Percentiles rank a stretch among this genome's conserved stretches.
Evolutionary conservation across 306 rosid genomes (phyloP).

Genomic region (Pyrus betulifolia): DNA sequence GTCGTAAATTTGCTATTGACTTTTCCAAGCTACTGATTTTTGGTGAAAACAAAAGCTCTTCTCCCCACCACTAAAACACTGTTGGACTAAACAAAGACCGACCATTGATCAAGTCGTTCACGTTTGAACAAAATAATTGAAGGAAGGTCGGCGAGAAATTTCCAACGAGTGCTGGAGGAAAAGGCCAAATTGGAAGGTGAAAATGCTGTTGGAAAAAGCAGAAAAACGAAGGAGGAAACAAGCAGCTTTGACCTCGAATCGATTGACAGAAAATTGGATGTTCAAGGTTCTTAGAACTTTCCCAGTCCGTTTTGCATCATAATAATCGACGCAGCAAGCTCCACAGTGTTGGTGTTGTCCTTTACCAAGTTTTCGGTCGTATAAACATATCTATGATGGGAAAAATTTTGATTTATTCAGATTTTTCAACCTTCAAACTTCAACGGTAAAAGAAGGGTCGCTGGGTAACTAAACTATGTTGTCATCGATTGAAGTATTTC

Average conservation of each 20-base stretch:
- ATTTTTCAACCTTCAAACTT: no score
- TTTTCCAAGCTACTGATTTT: background rate
- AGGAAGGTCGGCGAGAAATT: background rate
- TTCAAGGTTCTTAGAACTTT: conserved; percentile 8
- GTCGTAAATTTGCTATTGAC: background rate
- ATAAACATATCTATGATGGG: no score
- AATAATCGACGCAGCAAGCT: background rate
- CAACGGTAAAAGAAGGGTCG: no score
- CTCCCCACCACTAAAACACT: background rate
- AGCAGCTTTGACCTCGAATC: conserved; percentile 14
- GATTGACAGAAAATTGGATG: background rate
- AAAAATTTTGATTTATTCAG: no score
- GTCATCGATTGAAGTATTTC: no score
- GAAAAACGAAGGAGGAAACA: conserved; percentile 4
- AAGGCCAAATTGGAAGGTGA: conserved; percentile 13
- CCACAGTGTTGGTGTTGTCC: background rate
- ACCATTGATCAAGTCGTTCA: background rate
- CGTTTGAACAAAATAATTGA: background rate
- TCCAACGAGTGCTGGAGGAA: background rate
- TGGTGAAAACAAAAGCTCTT: background rate
- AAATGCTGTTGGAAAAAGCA: conserved; percentile 6
- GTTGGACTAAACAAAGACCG: conserved; percentile 5
- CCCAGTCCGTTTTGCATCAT: background rate
- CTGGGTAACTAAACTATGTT: no score
- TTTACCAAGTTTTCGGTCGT: background rate